phyloP scores from a whole-genome alignment of 176 grass and related monocot genomes.

The Carex littledalei region DNA sequence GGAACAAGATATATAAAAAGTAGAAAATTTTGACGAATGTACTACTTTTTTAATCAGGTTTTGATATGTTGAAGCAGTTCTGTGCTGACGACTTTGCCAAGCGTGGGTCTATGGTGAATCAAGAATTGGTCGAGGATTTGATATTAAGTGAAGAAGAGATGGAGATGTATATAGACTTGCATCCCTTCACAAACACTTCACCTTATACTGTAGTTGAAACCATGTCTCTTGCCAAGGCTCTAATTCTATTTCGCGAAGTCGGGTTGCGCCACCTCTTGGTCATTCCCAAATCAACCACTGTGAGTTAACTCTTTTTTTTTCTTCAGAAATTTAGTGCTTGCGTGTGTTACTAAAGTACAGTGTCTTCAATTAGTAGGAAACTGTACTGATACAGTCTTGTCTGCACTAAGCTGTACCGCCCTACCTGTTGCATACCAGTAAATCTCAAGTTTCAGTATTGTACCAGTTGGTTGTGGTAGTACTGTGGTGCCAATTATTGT shows the following conservation, averaged over 20 bases:
- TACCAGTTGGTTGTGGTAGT: neutral
- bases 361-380: neutral
- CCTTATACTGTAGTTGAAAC: conserved; percentile 96
- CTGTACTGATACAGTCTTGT: neutral
- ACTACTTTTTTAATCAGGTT: conserved; percentile 5
- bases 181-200: conserved; percentile 85
- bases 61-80: conserved; percentile 49
- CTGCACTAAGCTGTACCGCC: neutral
- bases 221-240: conserved; percentile 91
- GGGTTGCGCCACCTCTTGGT: conserved; percentile 89
- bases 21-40: neutral
- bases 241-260: conserved; percentile 84
- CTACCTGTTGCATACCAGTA: neutral
- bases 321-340: neutral
- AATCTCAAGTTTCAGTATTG: neutral
- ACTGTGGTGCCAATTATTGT: neutral
- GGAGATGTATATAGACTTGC: conserved; percentile 93
- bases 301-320: conserved; percentile 23
- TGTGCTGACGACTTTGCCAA: conserved; percentile 68
- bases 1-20: neutral
- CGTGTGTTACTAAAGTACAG: neutral
- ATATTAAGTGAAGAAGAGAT: conserved; percentile 62
- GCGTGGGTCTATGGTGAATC: conserved; percentile 59
- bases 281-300: conserved; percentile 70
- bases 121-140: conserved; percentile 57